A percentile compares a stretch with the other conserved stretches of the same genome.
Conservation (phyloP, 805 yeast genomes). For the Kluyveromyces wickerhamii region DNA sequence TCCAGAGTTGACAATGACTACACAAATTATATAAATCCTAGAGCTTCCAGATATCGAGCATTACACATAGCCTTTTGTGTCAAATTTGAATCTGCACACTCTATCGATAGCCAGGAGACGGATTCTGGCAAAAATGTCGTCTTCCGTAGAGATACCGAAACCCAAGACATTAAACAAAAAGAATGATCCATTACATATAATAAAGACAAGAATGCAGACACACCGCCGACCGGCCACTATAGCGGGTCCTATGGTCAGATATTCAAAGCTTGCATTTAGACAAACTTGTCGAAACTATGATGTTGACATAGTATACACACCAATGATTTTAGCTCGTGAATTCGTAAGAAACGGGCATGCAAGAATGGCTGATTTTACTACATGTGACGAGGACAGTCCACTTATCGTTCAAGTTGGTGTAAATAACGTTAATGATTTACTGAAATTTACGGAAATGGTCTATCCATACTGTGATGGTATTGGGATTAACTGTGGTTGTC, state of each 20-base stretch:
- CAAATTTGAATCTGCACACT: too few species aligned
- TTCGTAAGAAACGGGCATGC: conserved; percentile 82
- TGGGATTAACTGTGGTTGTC: conserved; percentile 96
- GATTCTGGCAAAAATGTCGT: conserved; percentile 3
- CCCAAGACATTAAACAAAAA: conserved; percentile 32
- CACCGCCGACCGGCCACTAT: conserved; percentile 52
- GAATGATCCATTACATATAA: conserved; percentile 47
- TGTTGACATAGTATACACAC: conserved; percentile 82
- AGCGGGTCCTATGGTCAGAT: conserved; percentile 96
- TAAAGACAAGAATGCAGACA: conserved; percentile 36
- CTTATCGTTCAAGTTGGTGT: conserved; percentile 88
- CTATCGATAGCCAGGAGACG: too few species aligned
- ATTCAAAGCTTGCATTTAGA: conserved; percentile 88
- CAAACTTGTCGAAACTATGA: conserved; percentile 65
- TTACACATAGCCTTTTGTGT: too few species aligned
- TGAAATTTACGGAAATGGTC: conserved; percentile 82
- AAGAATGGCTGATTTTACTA: conserved; percentile 75
- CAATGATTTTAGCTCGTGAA: conserved; percentile 95
- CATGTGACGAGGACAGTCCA: conserved; percentile 61
- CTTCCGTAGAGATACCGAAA: conserved; percentile 6
- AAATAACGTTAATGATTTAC: conserved; percentile 71
- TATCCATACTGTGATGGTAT: conserved; percentile 87
- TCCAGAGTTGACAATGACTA: too few species aligned
- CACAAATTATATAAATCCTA: too few species aligned
- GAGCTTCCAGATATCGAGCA: too few species aligned